Conservation (phyloP, 108 stramenopile genomes). For the Stephanodiscus triporus region DNA sequence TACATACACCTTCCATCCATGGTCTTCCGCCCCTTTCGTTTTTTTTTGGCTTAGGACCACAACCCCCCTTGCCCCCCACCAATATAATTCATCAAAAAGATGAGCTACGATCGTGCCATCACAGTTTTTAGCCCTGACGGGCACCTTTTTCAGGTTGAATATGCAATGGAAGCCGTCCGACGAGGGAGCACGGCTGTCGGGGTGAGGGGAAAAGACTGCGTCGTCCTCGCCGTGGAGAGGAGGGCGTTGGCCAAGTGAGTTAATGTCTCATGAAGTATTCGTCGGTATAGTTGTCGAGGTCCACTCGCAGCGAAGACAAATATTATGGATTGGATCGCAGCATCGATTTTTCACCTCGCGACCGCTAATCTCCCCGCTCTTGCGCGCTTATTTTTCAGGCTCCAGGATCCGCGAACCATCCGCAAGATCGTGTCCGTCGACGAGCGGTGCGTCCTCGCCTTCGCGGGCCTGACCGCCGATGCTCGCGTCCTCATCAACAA, state of each 20-base stretch:
- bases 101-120: slow-evolving; percentile 99
- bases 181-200: slow-evolving; percentile 97
- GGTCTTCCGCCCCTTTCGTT: too few relatives aligned
- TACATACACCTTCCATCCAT: too few relatives aligned
- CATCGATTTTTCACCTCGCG: not conserved
- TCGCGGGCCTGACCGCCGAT: slow-evolving; percentile 99
- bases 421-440: slow-evolving; percentile 98
- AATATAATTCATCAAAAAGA: slow-evolving; percentile 20
- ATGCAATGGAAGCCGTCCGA: slow-evolving; percentile 99
- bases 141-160: slow-evolving; percentile 99
- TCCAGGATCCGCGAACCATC: slow-evolving; percentile 98
- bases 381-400: slow-evolving; percentile 41
- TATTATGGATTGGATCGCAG: not conserved
- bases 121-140: slow-evolving; percentile 99
- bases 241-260: slow-evolving; percentile 97
- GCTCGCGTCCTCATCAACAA: slow-evolving; percentile 97
- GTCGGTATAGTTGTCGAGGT: not conserved
- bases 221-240: slow-evolving; percentile 98
- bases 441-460: slow-evolving; percentile 94
- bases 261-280: not conserved
- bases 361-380: not conserved
- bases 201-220: slow-evolving; percentile 94
- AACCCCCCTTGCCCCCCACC: too few relatives aligned
- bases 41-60: too few relatives aligned
- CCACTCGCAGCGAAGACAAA: not conserved